Evolutionary conservation across 352 stramenopile genomes (phyloP), one percentile per base, ranked within the genome.

Genomic region (Pythium angustatum): DNA sequence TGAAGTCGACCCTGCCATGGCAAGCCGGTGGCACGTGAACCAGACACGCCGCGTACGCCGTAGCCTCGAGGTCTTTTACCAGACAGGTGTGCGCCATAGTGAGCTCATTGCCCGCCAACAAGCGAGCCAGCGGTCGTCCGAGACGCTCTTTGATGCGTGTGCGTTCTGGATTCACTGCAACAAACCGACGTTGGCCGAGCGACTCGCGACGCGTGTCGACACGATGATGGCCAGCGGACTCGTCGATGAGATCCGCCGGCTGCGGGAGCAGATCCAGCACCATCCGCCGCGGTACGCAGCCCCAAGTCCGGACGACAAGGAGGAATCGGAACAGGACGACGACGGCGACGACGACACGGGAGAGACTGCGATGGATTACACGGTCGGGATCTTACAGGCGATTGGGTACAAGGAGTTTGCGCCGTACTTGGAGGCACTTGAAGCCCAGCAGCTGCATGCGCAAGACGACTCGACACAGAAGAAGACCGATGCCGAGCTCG

Each of bases 341-440:
- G 38, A 41, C 6, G 58, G 68, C 3, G 62, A 60, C 4, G 28
- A 43, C 26, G 44, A 38, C 19, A 21, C 28, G 19, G 43, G n/a
- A 31, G 47, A 33, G 44, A 27, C 28, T 63, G 74, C 27, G 71
- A 79, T 77, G 58, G 59, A 79, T 31, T 73, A 79, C 54, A 78
- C 81, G 3, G 76, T 91, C 17, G 90, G 90, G 7, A 90, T 96
- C 50, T 71, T 93, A 9, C 85, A 96, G 66, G 88, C 90, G 17
- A 97, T 97, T 61, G 90, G 90, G 24, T 96, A 95, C 71, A 97
- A 96, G 57, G 90, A 97, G 68, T 96, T 97, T 58, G 77, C 90
- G 52, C 79, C 85, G 33, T 93, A 95, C 64, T 85, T 94, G 31
- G 70, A 89, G 24, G 84, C 80, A 1, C 48, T 88, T 2, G 85